Evolutionary conservation across 352 stramenopile genomes (phyloP), one percentile per base, ranked within the genome.

Genomic region (Phytopythium helicoides): DNA sequence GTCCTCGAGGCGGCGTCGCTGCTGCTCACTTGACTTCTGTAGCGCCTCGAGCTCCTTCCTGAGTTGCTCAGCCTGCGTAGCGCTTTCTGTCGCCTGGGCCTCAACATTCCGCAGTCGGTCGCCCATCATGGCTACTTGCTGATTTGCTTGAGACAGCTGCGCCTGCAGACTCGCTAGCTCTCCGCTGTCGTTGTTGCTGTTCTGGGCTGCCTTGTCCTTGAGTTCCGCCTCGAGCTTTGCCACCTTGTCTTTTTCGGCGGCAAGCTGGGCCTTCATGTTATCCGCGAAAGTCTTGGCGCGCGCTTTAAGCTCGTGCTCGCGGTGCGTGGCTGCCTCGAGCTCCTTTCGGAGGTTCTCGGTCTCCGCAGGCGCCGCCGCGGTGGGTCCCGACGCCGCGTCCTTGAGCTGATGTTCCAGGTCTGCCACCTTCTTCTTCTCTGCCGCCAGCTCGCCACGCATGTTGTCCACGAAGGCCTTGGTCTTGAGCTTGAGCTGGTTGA

Each of bases 401-500:
- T 75, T 66, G 26, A 89, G 57, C 42, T 86, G 74, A 34, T 68
- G 69, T 57, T 84, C 75, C 1, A 89, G 54, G 1, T 80, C 62
- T 4, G 54, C 61, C 14, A 89, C 69, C 60, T 86, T 87, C 58
- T 87, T 82, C 58, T 87, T 87, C 56, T 89, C 73, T 3, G 42
- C 58, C 8, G 68, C 66, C 7, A 92, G 60, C 39, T 92, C 75
- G 25, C 55, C 54, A 28, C 79, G 79, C 73, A 92, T 81, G 36
- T 85, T 88, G 55, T 92, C 81, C 10, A 88, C 81, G 39, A 92
- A 92, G 23, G 77, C 77, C 61, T 92, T 92, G 51, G 81, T 87
- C 72, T 92, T 90, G 53, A 82, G 60, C 64, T 92, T 92, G 53
- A 92, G 75, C 52, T 86, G 71, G 54, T 87, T 88, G 9, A 92